A percentile compares a stretch with the other conserved stretches of the same genome.
Conservation (phyloP, 768 basidiomycete species). For the Amanita thiersii region DNA sequence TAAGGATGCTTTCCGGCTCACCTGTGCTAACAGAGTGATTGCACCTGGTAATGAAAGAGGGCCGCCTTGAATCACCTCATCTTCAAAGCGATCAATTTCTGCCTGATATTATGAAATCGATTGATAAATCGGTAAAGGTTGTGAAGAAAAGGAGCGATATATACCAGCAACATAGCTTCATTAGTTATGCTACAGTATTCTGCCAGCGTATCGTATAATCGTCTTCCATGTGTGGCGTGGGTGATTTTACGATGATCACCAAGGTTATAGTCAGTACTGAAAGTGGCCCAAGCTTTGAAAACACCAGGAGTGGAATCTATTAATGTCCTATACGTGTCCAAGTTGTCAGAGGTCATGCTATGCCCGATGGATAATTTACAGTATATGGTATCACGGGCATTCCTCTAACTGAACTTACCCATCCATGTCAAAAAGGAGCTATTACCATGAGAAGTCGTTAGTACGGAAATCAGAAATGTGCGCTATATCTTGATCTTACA, state of each 20-base stretch:
- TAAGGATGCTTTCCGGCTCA: constrained; percentile 14
- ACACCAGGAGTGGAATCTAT: constrained; percentile 84
- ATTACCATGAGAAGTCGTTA: neutral
- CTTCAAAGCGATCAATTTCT: constrained; percentile 73
- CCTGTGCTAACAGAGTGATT: constrained; percentile 43
- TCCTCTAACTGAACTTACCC: constrained; percentile 32
- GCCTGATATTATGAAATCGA: constrained; percentile 24
- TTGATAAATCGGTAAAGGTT: neutral
- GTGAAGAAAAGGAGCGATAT: constrained; percentile 12
- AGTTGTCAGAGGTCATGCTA: constrained; percentile 4
- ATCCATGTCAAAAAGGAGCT: constrained; percentile 69
- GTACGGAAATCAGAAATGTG: neutral
- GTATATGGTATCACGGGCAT: constrained; percentile 4
- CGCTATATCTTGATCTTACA: constrained; percentile 20
- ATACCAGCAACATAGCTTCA: constrained; percentile 46
- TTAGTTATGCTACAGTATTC: constrained; percentile 60
- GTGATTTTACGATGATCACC: constrained; percentile 38
- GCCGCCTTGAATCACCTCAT: constrained; percentile 59
- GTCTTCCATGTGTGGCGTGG: constrained; percentile 66
- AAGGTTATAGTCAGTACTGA: constrained; percentile 52
- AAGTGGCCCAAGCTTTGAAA: constrained; percentile 67
- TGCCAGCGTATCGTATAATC: constrained; percentile 67
- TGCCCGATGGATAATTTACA: constrained; percentile 3
- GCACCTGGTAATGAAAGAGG: constrained; percentile 65
- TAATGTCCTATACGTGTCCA: constrained; percentile 47